These are phyloP conservation scores for Colletotrichum sp. DNA, from an alignment of 2,329 filamentous ascomycete genomes.

Conservation along the genomic window DNA sequence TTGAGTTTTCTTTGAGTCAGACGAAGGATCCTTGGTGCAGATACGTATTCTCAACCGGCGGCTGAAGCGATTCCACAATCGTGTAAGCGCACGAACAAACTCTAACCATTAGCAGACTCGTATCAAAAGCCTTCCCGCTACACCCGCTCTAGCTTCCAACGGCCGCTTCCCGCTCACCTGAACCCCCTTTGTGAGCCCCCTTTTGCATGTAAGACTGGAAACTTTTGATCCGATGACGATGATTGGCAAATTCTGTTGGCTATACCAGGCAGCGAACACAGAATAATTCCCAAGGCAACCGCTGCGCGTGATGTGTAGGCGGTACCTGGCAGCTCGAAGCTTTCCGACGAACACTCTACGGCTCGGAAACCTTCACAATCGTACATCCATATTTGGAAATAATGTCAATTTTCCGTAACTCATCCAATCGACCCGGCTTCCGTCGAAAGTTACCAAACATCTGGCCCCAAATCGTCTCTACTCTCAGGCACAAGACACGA, in stretches of 20 bases:
- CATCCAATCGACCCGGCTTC: background rate
- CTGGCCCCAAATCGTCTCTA: background rate
- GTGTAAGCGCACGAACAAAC: background rate
- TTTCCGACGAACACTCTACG: background rate
- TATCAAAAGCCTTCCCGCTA: background rate
- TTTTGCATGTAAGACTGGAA: background rate
- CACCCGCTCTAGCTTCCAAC: background rate
- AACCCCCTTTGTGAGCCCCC: background rate
- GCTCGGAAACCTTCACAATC: background rate
- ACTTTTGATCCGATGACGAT: background rate
- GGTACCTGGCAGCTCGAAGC: background rate
- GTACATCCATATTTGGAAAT: background rate
- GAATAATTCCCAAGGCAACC: background rate
- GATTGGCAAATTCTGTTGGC: background rate
- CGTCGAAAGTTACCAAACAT: background rate
- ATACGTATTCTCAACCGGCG: background rate
- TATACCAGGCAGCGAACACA: background rate
- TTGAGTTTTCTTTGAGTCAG: background rate
- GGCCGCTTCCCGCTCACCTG: background rate
- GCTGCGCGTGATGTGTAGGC: background rate
- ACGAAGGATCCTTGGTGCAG: background rate
- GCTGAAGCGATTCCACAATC: background rate
- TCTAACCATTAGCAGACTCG: background rate
- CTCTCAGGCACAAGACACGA: background rate
- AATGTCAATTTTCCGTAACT: background rate